Conservation (phyloP, 495 filamentous ascomycete genomes). For the Penicillium soppii region DNA sequence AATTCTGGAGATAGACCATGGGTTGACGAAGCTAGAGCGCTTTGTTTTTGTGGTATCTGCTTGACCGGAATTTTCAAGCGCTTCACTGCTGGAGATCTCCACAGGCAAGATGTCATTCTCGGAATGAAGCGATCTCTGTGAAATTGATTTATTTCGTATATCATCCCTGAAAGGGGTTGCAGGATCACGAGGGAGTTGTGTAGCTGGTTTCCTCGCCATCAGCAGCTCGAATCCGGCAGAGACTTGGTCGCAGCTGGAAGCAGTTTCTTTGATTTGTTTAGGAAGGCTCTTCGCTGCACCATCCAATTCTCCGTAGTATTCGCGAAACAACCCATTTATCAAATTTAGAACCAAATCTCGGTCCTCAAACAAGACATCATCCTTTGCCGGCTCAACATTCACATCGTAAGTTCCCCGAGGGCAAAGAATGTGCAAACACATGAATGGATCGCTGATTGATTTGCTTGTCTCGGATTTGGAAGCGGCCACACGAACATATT, state of each 20-base stretch:
- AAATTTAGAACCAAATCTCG: conserved; percentile 49
- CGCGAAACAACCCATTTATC: conserved; percentile 55
- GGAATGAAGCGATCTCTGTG: background rate
- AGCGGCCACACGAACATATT: conserved; percentile 45
- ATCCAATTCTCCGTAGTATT: conserved; percentile 52
- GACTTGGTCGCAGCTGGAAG: background rate
- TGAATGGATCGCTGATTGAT: conserved; percentile 61
- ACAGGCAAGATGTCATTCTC: background rate
- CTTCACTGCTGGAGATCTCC: background rate
- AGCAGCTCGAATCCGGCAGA: conserved; percentile 21
- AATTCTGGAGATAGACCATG: conserved; percentile 32
- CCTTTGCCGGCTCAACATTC: conserved; percentile 89
- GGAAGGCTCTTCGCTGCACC: background rate
- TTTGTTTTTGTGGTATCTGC: background rate
- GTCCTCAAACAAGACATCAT: conserved; percentile 79
- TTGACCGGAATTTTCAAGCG: background rate
- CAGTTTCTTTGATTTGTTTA: conserved; percentile 6
- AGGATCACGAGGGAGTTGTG: background rate
- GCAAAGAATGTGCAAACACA: conserved; percentile 72
- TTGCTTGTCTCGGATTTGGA: conserved; percentile 17
- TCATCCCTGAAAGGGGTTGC: background rate
- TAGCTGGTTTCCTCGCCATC: conserved; percentile 18
- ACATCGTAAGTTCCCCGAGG: conserved; percentile 73
- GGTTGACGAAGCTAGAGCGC: conserved; percentile 19
- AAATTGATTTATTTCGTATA: background rate